Conservation (phyloP, 306 rosid genomes). For the Adenanthera pavonina region DNA sequence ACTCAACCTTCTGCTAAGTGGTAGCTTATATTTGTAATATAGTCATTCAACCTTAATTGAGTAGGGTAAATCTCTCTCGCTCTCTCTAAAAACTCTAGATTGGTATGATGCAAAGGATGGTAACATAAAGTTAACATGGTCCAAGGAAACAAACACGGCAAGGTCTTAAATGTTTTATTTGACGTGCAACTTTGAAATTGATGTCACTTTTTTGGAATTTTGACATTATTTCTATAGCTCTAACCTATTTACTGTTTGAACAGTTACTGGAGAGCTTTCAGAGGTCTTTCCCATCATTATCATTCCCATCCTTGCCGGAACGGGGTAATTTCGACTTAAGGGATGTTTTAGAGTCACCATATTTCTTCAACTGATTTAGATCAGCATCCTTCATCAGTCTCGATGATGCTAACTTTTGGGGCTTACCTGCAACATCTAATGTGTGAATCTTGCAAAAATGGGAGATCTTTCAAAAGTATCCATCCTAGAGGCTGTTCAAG, state of each 20-base stretch:
- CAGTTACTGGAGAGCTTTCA: conserved; percentile 84
- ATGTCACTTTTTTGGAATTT: conserved; percentile 1
- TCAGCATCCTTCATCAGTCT: conserved; percentile 34
- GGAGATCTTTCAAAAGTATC: conserved; percentile 28
- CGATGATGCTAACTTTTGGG: conserved; percentile 24
- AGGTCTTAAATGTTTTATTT: conserved; percentile 11
- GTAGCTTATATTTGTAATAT: not conserved
- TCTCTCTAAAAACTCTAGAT: not conserved
- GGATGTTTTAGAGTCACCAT: conserved; percentile 82
- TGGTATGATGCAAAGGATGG: conserved; percentile 13
- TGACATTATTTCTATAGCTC: conserved; percentile 26
- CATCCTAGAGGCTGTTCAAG: conserved; percentile 27
- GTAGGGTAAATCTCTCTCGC: not conserved
- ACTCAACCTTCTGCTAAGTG: conserved; percentile 2
- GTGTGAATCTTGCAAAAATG: conserved; percentile 30
- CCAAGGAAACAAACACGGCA: not conserved
- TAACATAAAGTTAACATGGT: not conserved
- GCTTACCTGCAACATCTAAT: conserved; percentile 36
- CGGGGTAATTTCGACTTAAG: conserved; percentile 75
- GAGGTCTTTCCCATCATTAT: conserved; percentile 66
- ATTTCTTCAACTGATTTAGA: conserved; percentile 80
- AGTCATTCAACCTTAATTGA: conserved; percentile 6
- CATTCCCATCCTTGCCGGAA: conserved; percentile 86
- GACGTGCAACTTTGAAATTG: not conserved
- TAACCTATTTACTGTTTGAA: conserved; percentile 36